Evolutionary conservation across 2,329 filamentous ascomycete species (phyloP), one percentile per base, ranked within the genome.

Genomic region (Trichophaea hybrida): DNA sequence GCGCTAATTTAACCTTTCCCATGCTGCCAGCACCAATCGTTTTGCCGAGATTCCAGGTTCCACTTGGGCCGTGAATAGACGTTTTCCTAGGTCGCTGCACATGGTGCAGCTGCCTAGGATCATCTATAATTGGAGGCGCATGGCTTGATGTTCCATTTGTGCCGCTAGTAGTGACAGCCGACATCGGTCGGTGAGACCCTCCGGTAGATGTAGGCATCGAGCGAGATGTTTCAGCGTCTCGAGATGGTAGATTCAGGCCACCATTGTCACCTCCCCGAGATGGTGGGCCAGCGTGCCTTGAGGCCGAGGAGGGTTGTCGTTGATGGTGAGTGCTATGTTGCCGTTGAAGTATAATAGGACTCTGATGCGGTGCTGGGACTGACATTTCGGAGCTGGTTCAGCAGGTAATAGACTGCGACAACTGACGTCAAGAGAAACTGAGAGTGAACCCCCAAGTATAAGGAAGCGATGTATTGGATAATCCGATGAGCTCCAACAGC

Each of bases 21-120:
- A 98, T 98, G 73, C 91, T 97, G 55, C 93, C 93, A 57, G 90
- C 89, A 61, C 93, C 93, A 69, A 98, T 93, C 2, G 93, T 97
- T 77, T 97, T 97, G 61, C 91, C 91, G 56, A 98, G 77, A 59
- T 89, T 83, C 89, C 91, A 98, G 76, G 90, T 88, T 60, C 93
- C 93, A 10, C 90, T 89, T 51, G 86, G 83, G 2, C 90, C 89
- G 55, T 86, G 87, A 70, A 98, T 94, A 44, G 87, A 91, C 10
- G 91, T 96, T 69, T 82, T 75, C 66, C 81, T 75, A 58, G 77
- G 73, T 10, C 77, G 73, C 60, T 75, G 75, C 48, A 24, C 13
- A 13, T 17, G 15, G 48, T 51, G 48, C 5, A 32, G 31, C 32
- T 13, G 50, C 13, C 10, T 17, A 13, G 44, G 12, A 8, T 79